Evolutionary conservation across 306 rosid species (phyloP), one percentile per base, ranked within the genome.

Genomic region (Trifolium repens): DNA sequence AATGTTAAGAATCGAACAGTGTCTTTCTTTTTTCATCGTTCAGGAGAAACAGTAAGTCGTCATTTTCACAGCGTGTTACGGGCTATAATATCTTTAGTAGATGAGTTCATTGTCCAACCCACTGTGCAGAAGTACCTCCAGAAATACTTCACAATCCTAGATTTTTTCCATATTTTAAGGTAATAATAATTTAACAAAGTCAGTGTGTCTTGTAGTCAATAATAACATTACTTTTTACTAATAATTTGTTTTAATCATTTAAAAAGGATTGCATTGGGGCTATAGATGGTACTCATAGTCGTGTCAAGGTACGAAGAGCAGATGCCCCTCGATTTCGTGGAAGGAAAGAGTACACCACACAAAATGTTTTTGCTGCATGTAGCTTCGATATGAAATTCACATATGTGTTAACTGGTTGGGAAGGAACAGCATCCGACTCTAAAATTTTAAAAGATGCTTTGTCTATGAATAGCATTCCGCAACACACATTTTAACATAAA

Each of bases 371-470:
- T 10, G 76, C 2, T 7, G 15, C 53, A 2, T 71, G 44, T 55
- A 16, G 14, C 13, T 71, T 71, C 40, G 53, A 71, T 7, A 71
- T 71, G 65, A 35, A 71, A 35, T 54, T 71, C 37, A 71, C 47
- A 12, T 54, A 53, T 3, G 22, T 19, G 1, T 37, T 53, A 54
- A 2, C 8, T 34, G 26, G 67, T 11, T 61, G 67, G 67, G 43
- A 61, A 61, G 67, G 44, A 14, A 59, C 65, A 5, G 2, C 39
- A 27, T 59, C 17, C 10, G 65, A 27, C 37, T 59, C 65, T 26
- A 59, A 17, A 26, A 13, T 59, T 2, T 12, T 59, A 9, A 59
- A 59, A 59, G 15, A 59, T 12, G 40, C 24, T 22, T 22, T 22
- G 0, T 22, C 0, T 22, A 22, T 22, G 24, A 22, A 22, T 22